Base-by-base conservation (phyloP, 2,329 filamentous ascomycete species). In the Chaetomium olivaceum region DNA sequence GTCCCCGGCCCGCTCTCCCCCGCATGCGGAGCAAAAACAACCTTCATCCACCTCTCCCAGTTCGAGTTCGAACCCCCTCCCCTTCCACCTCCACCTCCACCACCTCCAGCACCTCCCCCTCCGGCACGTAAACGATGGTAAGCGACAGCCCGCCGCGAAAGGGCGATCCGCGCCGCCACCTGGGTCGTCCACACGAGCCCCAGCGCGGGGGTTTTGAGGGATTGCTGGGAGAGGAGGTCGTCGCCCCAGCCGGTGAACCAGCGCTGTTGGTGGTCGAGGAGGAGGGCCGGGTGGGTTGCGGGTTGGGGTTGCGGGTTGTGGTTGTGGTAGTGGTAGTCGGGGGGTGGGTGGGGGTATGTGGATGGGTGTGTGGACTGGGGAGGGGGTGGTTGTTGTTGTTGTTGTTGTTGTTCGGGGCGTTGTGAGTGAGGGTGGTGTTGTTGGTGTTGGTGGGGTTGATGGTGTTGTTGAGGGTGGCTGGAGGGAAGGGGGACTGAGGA, bases 231-330 rank as follows among this genome's bases (percentile, higher is more conserved):
- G 76, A 23, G 51, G 29, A 31, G 55, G 63, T 88, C 83, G 76
- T 96, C 91, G 25, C 94, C 93, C 94, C 95, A 97, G 69, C 95
- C 93, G 4, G 93, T 96, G 78, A 97, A 96, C 87, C 93, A 97
- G 52, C 91, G 86, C 76, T 97, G 92, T 77, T 98, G 94, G 77
- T 97, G 91, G 72, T 96, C 89, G 9, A 97, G 85, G 36, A 87
- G 85, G 46, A 97, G 82, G 0, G 89, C 86, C 14, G 83, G 77
- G 43, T 67, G 60, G 46, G 51, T 21, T 12, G 39, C 19, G 61
- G 29, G 39, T 50, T 27, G 9, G 23, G n/a, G 51, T n/a, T n/a
- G n/a, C n/a, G 31, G 31, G 31, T 31, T 31, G 31, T 1, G 2
- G 31, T 7, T 31, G 31, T 1, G 31, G n/a, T n/a, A n/a, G 27